Base-by-base conservation (phyloP, 805 yeast species). In the Saturnispora saitoi region DNA sequence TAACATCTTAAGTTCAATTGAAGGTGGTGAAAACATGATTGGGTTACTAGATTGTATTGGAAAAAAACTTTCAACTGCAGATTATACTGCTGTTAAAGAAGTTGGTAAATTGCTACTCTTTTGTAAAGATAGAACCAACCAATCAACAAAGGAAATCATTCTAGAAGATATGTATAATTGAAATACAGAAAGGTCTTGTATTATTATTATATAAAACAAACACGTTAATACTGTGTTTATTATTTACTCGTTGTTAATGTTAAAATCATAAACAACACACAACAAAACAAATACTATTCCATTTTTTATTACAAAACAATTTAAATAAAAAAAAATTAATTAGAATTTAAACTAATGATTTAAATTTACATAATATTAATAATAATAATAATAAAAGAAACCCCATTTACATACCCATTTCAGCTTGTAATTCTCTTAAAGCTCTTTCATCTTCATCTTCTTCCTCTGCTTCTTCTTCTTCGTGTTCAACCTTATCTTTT, bases 391-490 rank as follows among this genome's bases (percentile, higher is more conserved):
- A n/a, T n/a, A n/a, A n/a, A 15, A 34, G 24, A 19, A 14, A 19
- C 32, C 24, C 14, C 32, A 30, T 67, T 66, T 40, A 83, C 63
- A 84, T 70, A 12, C 93, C 93, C 93, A 86, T 85, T 65, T 86
- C 93, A 24, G 88, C 91, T 65, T 86, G 95, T 54, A 86, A 67
- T 50, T 83, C 89, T 60, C 78, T 78, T 62, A 86, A 72, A 30
- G 93, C 95, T 61, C 79, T 80, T 66, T 85, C 93, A 61, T 86
- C 95, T 59, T 86, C 95, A 60, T 84, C 91, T 49, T 74, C 80
- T 32, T 76, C 80, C 31, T 76, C 75, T 78, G 36, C 48, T 19
- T 46, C 86, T 43, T 73, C 78, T 20, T 42, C 43, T 40, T 76
- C 73, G 38, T 72, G 77, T 22, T 73, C 73, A 54, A 64, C 59